These are phyloP conservation scores for Paulownia fortunei DNA, from an alignment of 257 asterid species.

Conservation along the genomic window DNA sequence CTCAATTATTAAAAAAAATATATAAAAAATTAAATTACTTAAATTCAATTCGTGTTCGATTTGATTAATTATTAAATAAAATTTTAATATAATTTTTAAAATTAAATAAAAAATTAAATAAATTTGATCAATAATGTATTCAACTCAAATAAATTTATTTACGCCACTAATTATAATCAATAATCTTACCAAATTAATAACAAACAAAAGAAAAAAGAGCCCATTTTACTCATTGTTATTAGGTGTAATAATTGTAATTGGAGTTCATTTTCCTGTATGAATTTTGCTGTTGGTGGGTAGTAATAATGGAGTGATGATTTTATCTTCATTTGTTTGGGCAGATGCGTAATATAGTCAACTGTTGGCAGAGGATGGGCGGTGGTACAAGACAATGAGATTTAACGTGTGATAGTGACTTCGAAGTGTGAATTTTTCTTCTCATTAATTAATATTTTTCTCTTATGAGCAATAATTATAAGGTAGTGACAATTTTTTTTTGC, in stretches of 20 bases:
- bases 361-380: conserved; percentile 33
- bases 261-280: neutral
- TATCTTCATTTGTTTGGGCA: neutral
- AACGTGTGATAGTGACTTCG: conserved; percentile 30
- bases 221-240: neutral
- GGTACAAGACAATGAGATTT: conserved; percentile 17
- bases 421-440: neutral
- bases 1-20: no score
- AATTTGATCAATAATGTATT: no score
- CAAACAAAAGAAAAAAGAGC: no score
- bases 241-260: neutral
- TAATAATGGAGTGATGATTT: conserved; percentile 29
- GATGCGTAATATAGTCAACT: conserved; percentile 30
- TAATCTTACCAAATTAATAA: no score
- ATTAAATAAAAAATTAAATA: no score
- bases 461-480: neutral
- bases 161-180: no score
- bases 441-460: conserved; percentile 3
- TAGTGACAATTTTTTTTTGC: neutral
- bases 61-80: no score
- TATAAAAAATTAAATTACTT: no score
- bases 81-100: no score
- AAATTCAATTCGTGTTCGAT: no score
- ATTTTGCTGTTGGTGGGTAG: neutral
- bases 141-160: no score